Base-by-base conservation (phyloP, 441 rosid genomes). In the Bruguiera hainesii region DNA sequence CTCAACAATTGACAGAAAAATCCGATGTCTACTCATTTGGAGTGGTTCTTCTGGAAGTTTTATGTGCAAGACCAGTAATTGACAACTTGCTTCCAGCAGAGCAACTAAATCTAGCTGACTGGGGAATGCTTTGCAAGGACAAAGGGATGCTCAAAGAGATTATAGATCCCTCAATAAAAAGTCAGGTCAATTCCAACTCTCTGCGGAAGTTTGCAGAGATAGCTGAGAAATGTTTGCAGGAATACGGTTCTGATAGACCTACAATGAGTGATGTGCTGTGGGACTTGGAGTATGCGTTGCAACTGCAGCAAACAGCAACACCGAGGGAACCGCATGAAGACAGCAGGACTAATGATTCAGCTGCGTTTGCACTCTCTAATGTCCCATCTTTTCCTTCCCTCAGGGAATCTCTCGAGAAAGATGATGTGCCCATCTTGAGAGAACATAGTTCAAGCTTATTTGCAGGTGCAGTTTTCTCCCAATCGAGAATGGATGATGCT, bases 201-300 rank as follows among this genome's bases (percentile, higher is more conserved):
- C 51, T 79, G 60, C 76, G 79, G 46, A 86, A 78, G 67, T 81
- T 76, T 26, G 68, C 39, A 0, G 85, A 81, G 48, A 69, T 71
- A 7, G 80, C 81, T 4, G 81, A 78, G 73, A 82, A 80, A 72
- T 82, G 85, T 71, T 35, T 84, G 82, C 71, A 68, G 37, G 83
- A 79, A 20, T 66, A 76, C 61, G 78, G 66, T 1, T 28, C 35
- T 2, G 75, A 84, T 63, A 75, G 87, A 75, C 83, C 87, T 23
- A 37, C 63, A 0, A 84, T 86, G 87, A 69, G 64, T 1, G 83
- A 82, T 64, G 83, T 82, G 52, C 46, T 73, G 62, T 84, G 84
- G 88, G 85, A 86, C 73, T 71, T 82, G 82, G 84, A 86, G 64
- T 82, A 82, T 63, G 71, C 83, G 42, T 30, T 83, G 55, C 85